Evolutionary conservation across 331 rosid species (phyloP).

Genomic region (Arachis monticola): DNA sequence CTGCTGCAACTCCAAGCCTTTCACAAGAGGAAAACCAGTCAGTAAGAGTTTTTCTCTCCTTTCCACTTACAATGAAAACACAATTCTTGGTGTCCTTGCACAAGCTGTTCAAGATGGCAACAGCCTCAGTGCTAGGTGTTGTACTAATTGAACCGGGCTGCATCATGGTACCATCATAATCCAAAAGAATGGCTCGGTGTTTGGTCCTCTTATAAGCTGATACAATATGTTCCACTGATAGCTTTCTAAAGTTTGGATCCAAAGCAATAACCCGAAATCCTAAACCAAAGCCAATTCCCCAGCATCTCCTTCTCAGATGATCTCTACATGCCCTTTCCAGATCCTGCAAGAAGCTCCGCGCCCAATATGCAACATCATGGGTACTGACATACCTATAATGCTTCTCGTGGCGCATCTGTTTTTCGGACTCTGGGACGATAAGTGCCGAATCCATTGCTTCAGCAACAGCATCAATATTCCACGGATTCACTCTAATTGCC

Average conservation of each 20-base stretch:
- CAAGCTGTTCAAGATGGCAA: constrained; percentile 73
- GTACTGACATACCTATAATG: constrained; percentile 92
- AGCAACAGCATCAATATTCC: constrained; percentile 93
- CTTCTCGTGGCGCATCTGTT: constrained; percentile 92
- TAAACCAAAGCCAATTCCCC: constrained; percentile 98
- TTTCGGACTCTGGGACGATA: constrained; percentile 68
- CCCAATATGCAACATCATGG: constrained; percentile 97
- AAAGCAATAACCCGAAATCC: constrained; percentile 95
- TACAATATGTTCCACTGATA: constrained; percentile 86
- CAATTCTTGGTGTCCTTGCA: constrained; percentile 75
- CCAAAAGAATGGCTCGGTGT: constrained; percentile 85
- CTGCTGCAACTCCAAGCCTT: constrained; percentile 89
- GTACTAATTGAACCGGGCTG: constrained; percentile 75
- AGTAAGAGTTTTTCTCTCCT: constrained; percentile 70
- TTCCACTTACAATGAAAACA: constrained; percentile 91
- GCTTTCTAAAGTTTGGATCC: constrained; percentile 92
- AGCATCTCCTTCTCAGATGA: constrained; percentile 88
- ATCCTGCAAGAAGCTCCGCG: constrained; percentile 90
- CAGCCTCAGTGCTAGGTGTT: constrained; percentile 69
- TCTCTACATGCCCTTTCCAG: constrained; percentile 88
- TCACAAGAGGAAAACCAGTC: constrained; percentile 88
- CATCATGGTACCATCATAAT: constrained; percentile 84
- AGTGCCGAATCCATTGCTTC: constrained; percentile 97
- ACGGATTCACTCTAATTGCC: constrained; percentile 91
- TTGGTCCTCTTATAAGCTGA: constrained; percentile 91